Conservation (phyloP, 2,329 filamentous ascomycete species). For the Ascochyta pisi region DNA sequence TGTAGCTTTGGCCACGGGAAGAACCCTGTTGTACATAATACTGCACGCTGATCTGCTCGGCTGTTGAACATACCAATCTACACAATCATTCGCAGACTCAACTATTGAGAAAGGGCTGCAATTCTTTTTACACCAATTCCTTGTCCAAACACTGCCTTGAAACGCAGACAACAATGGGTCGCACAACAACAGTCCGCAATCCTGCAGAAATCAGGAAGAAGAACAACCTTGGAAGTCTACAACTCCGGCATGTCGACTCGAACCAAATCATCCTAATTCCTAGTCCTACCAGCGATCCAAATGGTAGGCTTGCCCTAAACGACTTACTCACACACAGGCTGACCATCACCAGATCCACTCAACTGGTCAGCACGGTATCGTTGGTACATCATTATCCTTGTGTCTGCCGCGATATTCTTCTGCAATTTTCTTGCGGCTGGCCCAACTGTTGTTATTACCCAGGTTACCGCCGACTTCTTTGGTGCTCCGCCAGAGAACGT, state of each 20-base stretch:
- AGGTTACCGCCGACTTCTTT: too few relatives aligned
- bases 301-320: background rate
- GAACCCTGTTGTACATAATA: background rate
- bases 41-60: background rate
- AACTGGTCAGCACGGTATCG: slow-evolving; percentile 52
- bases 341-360: background rate
- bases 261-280: slow-evolving; percentile 1
- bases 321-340: background rate
- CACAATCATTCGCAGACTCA: background rate
- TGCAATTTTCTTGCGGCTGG: slow-evolving; percentile 65
- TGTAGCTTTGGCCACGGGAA: background rate
- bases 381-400: slow-evolving; percentile 58
- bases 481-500: slow-evolving; percentile 8
- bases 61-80: background rate
- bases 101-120: too few relatives aligned
- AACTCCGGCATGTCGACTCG: background rate
- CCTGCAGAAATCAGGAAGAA: background rate
- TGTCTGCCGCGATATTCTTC: slow-evolving; percentile 62
- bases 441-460: slow-evolving; percentile 52
- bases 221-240: background rate
- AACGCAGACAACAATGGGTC: background rate
- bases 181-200: background rate
- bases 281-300: background rate
- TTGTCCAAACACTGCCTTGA: background rate
- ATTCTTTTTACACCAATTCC: too few relatives aligned